Percentiles rank a stretch among this genome's conserved stretches.
Evolutionary conservation across 2,329 filamentous ascomycete species (phyloP).

Genomic region (Metarhizium robertsii): DNA sequence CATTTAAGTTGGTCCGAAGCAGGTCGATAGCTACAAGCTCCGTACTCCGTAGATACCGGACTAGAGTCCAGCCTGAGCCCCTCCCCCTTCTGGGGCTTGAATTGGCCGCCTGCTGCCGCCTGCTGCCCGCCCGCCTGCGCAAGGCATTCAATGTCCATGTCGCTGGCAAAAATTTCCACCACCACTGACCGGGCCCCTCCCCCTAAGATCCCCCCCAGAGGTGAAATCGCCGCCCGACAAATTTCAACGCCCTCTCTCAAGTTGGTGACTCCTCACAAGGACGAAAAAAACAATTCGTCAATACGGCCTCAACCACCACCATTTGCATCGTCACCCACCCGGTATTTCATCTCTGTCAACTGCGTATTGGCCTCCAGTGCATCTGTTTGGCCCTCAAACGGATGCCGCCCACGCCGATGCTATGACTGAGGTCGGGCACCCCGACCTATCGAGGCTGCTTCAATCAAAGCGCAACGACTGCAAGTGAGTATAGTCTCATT

Average conservation of each 20-base stretch:
- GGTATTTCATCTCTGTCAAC: conserved; percentile 20
- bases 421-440: conserved; percentile 62
- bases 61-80: no score
- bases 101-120: not conserved
- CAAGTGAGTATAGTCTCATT: conserved; percentile 40
- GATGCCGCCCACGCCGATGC: conserved; percentile 60
- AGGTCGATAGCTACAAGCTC: no score
- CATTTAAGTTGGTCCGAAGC: no score
- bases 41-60: no score
- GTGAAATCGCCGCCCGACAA: conserved; percentile 16
- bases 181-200: conserved; percentile 1
- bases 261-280: conserved; percentile 17
- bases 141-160: not conserved
- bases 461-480: conserved; percentile 54
- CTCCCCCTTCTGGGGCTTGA: not conserved
- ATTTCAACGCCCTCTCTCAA: conserved; percentile 21
- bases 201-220: conserved; percentile 4
- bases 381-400: conserved; percentile 57
- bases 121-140: no score
- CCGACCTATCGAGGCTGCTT: conserved; percentile 58
- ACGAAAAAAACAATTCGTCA: conserved; percentile 19
- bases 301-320: conserved; percentile 16
- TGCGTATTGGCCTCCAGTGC: conserved; percentile 19
- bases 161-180: conserved; percentile 2
- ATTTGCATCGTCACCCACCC: conserved; percentile 21